Evolutionary conservation across 2,329 filamentous ascomycete species (phyloP), one percentile per base, ranked within the genome.

Genomic region (Pseudogymnoascus sp.): DNA sequence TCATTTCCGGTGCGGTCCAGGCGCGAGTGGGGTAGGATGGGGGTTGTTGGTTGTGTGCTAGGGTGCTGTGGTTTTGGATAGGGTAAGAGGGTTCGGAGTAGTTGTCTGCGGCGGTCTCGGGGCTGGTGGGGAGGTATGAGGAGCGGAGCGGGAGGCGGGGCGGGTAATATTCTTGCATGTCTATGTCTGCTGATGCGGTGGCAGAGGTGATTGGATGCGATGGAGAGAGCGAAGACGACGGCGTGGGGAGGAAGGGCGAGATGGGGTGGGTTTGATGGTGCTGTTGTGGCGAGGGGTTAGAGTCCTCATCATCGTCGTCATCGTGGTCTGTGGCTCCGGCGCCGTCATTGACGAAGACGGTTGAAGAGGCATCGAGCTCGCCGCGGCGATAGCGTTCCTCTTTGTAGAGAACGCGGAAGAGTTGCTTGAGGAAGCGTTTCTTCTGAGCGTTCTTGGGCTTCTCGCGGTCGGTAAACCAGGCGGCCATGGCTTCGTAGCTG

Each of bases 401-500:
- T 31, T 76, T 72, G 62, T 74, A 78, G 0, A 84, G 84, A 31
- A 88, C 78, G 64, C 80, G 82, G 74, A 88, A 87, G 7, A 87
- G 81, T 68, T 87, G 84, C 61, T 78, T 81, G 7, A 88, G 69
- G 58, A 78, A 84, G 0, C 77, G 79, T 75, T 87, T 87, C 65
- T 76, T 76, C 1, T 73, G 19, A 19, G 19, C 72, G 63, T 87
- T 87, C 43, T 76, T 77, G 0, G 78, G 76, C 26, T 77, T 75
- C 2, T 83, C 80, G 61, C 80, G 81, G 65, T 86, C 83, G 12
- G 77, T 75, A 63, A 86, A 87, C 73, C 83, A 87, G 14, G 76
- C 74, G 0, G 81, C 81, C 29, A 87, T 76, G 0, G 81, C 81
- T 62, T 88, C 84, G 59, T 76, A 79, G 0, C 84, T 86, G 1